Evolutionary conservation across 768 basidiomycete species (phyloP).

Genomic region (Gymnopilus dilepis): DNA sequence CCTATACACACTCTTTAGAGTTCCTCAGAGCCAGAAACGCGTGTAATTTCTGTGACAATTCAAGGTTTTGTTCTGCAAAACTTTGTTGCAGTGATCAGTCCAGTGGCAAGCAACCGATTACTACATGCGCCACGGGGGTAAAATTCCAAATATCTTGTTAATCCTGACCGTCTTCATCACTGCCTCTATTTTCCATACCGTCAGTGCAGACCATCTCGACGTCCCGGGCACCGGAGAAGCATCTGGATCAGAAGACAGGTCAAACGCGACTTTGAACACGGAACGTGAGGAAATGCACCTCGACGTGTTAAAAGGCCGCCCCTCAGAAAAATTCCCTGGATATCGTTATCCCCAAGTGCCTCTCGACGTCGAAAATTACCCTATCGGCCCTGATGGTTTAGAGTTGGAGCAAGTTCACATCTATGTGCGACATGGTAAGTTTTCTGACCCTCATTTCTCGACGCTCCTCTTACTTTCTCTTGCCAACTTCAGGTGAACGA

Average conservation of each 20-base stretch:
- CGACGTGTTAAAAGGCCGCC: conserved; percentile 6
- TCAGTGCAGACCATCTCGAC: not conserved
- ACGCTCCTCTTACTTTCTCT: not conserved
- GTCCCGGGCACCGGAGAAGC: not conserved
- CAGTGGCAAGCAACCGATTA: not conserved
- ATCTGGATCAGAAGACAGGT: not conserved
- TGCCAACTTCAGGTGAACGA: conserved; percentile 61
- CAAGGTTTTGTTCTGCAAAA: not conserved
- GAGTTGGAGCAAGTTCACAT: conserved; percentile 74
- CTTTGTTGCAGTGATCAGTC: not conserved
- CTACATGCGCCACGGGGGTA: conserved; percentile 12
- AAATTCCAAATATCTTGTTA: not conserved
- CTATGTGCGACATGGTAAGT: conserved; percentile 75
- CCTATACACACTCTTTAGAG: not conserved
- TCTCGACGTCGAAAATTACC: conserved; percentile 66
- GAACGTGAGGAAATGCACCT: conserved; percentile 6
- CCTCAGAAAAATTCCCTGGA: conserved; percentile 14
- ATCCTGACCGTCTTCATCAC: not conserved
- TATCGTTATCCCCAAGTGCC: conserved; percentile 47
- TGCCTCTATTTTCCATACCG: not conserved
- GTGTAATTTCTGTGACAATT: conserved; percentile 7
- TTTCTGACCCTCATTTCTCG: not conserved
- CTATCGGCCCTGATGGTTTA: conserved; percentile 58
- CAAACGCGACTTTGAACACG: not conserved
- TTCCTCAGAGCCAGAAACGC: not conserved